Evolutionary conservation across 352 stramenopile species (phyloP), one percentile per base, ranked within the genome.

Genomic region (Globisporangium apiculatum): DNA sequence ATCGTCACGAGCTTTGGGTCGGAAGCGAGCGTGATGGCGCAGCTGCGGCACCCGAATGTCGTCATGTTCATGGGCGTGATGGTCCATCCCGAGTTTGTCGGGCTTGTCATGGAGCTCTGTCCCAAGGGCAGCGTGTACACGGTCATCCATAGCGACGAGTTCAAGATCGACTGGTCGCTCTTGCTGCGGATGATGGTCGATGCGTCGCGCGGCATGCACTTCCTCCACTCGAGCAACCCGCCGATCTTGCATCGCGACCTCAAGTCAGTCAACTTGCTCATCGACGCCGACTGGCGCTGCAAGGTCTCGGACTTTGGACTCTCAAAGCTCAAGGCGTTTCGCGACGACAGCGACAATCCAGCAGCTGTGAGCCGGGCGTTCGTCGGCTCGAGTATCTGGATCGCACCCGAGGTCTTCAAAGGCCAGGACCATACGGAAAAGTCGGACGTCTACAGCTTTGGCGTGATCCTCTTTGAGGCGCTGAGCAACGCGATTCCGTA

Each of bases 31-130:
- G 81, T 91, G 15, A 94, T 94, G 82, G 80, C 84, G 11, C 80
- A 94, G 60, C 68, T 94, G 7, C 79, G 80, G 14, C 82, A 94
- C 65, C 80, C 80, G 49, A 94, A 92, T 53, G 79, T 94, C 0
- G 84, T 94, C 53, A 94, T 97, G 79, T 95, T 95, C 65, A 92
- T 97, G 82, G 87, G 87, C 31, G 78, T 92, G 18, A 94, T 92
- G 79, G 76, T 94, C 37, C 83, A 92, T n/a, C 86, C 85, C 0
- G 78, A 91, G 47, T 91, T 89, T 37, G 81, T 94, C 35, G 83
- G 84, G 0, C 58, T 97, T 6, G 87, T 96, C 49, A 96, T 96
- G 86, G 86, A 96, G 61, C 73, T 94, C 18, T 94, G 87, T 48
- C 80, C 83, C 3, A 91, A 92, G 42, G 85, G 85, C 0, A 94